A percentile compares a stretch with the other conserved stretches of the same genome.
These are phyloP conservation scores for Boletus patriciae DNA, from an alignment of 768 basidiomycete species.

Conservation along the genomic window DNA sequence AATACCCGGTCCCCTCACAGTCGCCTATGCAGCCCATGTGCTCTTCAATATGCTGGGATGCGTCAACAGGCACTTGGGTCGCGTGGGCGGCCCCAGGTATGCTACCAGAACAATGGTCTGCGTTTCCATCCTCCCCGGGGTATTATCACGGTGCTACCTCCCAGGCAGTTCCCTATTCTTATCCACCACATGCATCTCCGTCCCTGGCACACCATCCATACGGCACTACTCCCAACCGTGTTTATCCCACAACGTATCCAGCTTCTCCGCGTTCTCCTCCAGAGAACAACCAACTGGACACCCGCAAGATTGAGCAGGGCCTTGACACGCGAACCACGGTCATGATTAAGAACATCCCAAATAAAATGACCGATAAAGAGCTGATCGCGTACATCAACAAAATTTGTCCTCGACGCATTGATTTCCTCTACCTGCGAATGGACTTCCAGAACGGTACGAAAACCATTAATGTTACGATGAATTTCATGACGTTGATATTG, in stretches of 20 bases:
- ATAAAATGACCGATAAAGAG: slow-evolving; percentile 83
- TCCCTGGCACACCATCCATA: slow-evolving; percentile 23
- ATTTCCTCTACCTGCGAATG: slow-evolving; percentile 87
- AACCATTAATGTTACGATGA: not conserved
- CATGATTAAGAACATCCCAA: slow-evolving; percentile 92
- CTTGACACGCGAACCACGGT: slow-evolving; percentile 80
- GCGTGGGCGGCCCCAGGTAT: slow-evolving; percentile 29
- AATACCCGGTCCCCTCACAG: slow-evolving; percentile 31
- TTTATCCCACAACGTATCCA: slow-evolving; percentile 24
- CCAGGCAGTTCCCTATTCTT: slow-evolving; percentile 28
- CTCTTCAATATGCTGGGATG: slow-evolving; percentile 32
- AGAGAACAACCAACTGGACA: slow-evolving; percentile 61
- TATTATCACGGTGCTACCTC: slow-evolving; percentile 30
- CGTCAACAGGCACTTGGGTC: slow-evolving; percentile 30
- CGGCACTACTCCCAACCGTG: slow-evolving; percentile 16
- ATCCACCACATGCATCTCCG: slow-evolving; percentile 28
- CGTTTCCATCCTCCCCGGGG: slow-evolving; percentile 25
- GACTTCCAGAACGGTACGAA: slow-evolving; percentile 75
- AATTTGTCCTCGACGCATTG: slow-evolving; percentile 74
- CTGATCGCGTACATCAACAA: slow-evolving; percentile 64
- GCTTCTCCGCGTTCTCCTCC: slow-evolving; percentile 30
- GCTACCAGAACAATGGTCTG: slow-evolving; percentile 31
- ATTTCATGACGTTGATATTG: slow-evolving; percentile 2
- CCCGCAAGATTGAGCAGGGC: slow-evolving; percentile 73
- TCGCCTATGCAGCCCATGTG: slow-evolving; percentile 30